Conservation (phyloP, 1,139 yeast genomes). For the Scheffersomyces cryptocercus region DNA sequence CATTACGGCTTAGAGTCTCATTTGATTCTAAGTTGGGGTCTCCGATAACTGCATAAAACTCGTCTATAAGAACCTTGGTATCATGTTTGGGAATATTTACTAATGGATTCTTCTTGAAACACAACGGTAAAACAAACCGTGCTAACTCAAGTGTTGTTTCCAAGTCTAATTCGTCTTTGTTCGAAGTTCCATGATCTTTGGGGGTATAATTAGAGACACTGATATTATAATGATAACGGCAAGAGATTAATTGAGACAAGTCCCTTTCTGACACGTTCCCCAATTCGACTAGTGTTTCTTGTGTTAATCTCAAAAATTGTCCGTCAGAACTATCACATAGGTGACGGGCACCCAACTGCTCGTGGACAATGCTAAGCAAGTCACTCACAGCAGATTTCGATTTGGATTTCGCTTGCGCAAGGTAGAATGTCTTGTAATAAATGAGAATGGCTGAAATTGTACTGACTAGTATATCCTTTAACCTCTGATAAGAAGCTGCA, state of each 20-base stretch:
- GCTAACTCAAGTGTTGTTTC: constrained; percentile 59
- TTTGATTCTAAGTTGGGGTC: constrained; percentile 52
- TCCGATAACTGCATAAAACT: constrained; percentile 71
- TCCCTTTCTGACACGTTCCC: constrained; percentile 51
- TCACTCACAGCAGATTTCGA: constrained; percentile 29
- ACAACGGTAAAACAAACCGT: constrained; percentile 60
- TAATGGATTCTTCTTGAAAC: constrained; percentile 63
- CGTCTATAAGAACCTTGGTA: constrained; percentile 70
- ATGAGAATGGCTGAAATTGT: constrained; percentile 40
- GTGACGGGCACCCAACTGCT: constrained; percentile 66
- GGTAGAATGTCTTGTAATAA: constrained; percentile 23
- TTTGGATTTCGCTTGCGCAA: neutral
- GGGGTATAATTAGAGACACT: constrained; percentile 63
- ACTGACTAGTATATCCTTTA: constrained; percentile 55
- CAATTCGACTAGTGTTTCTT: constrained; percentile 51
- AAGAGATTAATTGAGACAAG: constrained; percentile 71
- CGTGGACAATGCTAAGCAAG: constrained; percentile 63
- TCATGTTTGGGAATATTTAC: constrained; percentile 63
- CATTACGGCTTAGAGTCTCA: constrained; percentile 42
- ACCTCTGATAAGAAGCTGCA: constrained; percentile 31
- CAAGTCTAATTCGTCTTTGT: constrained; percentile 34
- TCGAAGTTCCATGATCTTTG: constrained; percentile 62
- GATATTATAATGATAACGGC: constrained; percentile 72
- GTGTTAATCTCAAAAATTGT: constrained; percentile 58
- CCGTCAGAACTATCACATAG: constrained; percentile 72